phyloP scores from a whole-genome alignment of 257 asterid genomes.

The Verbascum thapsus region DNA sequence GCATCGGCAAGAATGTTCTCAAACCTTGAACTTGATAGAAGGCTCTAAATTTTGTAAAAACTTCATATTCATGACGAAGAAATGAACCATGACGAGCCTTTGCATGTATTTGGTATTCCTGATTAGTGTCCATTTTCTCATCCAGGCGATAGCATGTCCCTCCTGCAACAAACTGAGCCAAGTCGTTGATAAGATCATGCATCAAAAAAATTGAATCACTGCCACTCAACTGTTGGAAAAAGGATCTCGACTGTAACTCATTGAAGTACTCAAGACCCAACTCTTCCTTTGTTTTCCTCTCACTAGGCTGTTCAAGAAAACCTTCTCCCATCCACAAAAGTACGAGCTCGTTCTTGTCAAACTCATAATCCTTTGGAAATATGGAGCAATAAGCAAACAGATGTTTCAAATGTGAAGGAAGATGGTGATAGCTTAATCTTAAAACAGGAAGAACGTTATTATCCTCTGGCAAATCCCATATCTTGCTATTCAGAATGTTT shows the following conservation, averaged over 20 bases:
- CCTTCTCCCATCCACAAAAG: slow-evolving; percentile 68
- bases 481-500: slow-evolving; percentile 48
- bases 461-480: slow-evolving; percentile 56
- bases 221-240: slow-evolving; percentile 47
- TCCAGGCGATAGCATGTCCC: slow-evolving; percentile 54
- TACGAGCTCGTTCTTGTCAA: slow-evolving; percentile 55
- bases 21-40: slow-evolving; percentile 42
- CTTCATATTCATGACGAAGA: slow-evolving; percentile 42
- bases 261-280: slow-evolving; percentile 52
- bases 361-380: slow-evolving; percentile 68
- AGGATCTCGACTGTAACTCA: slow-evolving; percentile 53
- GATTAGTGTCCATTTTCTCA: slow-evolving; percentile 49
- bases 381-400: slow-evolving; percentile 63
- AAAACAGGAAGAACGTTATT: slow-evolving; percentile 49
- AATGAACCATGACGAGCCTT: slow-evolving; percentile 52
- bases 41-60: slow-evolving; percentile 39
- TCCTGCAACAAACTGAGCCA: slow-evolving; percentile 61
- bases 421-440: slow-evolving; percentile 60
- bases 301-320: slow-evolving; percentile 43
- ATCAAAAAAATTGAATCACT: slow-evolving; percentile 45
- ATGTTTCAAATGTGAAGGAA: slow-evolving; percentile 64
- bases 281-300: slow-evolving; percentile 41
- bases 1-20: slow-evolving; percentile 64
- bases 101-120: slow-evolving; percentile 29
- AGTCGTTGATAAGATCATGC: slow-evolving; percentile 64